These are phyloP conservation scores for Lepidium sativum DNA, from an alignment of 345 rosid species.

Conservation along the genomic window DNA sequence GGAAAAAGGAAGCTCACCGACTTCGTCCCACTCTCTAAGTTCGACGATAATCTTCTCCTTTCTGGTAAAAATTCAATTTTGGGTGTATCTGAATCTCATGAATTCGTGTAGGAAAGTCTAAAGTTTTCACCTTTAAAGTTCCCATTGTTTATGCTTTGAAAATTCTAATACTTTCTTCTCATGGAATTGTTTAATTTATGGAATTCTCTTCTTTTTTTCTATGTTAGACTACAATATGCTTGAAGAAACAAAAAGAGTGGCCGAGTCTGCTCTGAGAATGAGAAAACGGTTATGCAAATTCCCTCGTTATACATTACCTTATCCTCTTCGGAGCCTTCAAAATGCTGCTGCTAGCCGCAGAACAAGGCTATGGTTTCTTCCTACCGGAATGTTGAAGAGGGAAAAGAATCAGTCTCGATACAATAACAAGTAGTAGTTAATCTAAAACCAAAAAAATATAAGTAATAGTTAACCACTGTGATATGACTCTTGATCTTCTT, in stretches of 20 bases:
- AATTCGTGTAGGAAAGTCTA: neutral
- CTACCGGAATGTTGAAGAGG: slow-evolving; percentile 71
- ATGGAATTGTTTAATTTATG: neutral
- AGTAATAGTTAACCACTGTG: slow-evolving; percentile 22
- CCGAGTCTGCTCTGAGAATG: slow-evolving; percentile 63
- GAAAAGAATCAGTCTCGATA: slow-evolving; percentile 50
- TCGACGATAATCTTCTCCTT: slow-evolving; percentile 56
- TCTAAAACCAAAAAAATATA: no score
- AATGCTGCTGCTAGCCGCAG: slow-evolving; percentile 50
- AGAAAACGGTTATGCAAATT: slow-evolving; percentile 37
- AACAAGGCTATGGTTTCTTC: slow-evolving; percentile 53
- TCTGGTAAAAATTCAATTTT: slow-evolving; percentile 48
- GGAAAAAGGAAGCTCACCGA: slow-evolving; percentile 52
- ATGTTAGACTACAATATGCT: slow-evolving; percentile 66
- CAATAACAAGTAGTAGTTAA: no score
- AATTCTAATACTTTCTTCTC: neutral
- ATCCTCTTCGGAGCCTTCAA: slow-evolving; percentile 31
- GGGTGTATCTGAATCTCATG: neutral
- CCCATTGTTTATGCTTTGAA: no score
- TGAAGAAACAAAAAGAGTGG: slow-evolving; percentile 70
- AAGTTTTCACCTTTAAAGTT: no score
- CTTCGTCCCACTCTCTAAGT: slow-evolving; percentile 54
- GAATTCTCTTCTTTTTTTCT: neutral
- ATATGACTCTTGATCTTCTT: neutral
- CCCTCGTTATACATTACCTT: slow-evolving; percentile 32